Evolutionary conservation across 345 rosid genomes (phyloP).

Genomic region (Abelmoschus esculentus): DNA sequence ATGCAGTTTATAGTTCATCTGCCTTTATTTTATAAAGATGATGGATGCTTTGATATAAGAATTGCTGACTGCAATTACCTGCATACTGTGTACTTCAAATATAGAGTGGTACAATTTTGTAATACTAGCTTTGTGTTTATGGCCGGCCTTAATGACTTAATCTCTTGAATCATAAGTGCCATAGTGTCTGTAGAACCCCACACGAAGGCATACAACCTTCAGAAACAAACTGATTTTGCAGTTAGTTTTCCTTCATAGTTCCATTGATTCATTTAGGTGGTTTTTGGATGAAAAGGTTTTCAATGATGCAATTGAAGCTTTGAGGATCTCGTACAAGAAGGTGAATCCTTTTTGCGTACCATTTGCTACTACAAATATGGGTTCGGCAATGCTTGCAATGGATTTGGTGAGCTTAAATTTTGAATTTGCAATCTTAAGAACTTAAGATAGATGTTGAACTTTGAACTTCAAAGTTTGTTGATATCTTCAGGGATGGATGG

Average conservation of each 20-base stretch:
- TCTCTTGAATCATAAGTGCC: not conserved
- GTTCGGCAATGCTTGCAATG: constrained; percentile 97
- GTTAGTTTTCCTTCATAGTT: not conserved
- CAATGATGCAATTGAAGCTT: constrained; percentile 80
- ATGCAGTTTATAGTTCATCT: not conserved
- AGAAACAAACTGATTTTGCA: not conserved
- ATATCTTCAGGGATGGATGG: constrained; percentile 88
- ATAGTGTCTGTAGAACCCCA: not conserved
- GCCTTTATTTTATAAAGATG: not conserved
- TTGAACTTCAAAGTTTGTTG: constrained; percentile 12
- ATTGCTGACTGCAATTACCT: not conserved
- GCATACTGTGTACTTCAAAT: no score
- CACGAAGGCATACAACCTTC: not conserved
- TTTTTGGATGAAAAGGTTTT: constrained; percentile 52
- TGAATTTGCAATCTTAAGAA: constrained; percentile 3
- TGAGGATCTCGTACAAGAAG: constrained; percentile 75
- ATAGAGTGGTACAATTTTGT: no score
- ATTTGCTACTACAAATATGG: constrained; percentile 96
- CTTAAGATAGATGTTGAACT: not conserved
- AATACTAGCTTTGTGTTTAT: no score
- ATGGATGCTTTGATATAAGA: not conserved
- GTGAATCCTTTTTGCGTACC: constrained; percentile 97
- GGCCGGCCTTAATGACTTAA: not conserved
- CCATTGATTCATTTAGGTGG: not conserved
- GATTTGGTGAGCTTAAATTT: constrained; percentile 61